phyloP scores from a whole-genome alignment of 768 basidiomycete genomes.

The Aureoboletus auriporus region DNA sequence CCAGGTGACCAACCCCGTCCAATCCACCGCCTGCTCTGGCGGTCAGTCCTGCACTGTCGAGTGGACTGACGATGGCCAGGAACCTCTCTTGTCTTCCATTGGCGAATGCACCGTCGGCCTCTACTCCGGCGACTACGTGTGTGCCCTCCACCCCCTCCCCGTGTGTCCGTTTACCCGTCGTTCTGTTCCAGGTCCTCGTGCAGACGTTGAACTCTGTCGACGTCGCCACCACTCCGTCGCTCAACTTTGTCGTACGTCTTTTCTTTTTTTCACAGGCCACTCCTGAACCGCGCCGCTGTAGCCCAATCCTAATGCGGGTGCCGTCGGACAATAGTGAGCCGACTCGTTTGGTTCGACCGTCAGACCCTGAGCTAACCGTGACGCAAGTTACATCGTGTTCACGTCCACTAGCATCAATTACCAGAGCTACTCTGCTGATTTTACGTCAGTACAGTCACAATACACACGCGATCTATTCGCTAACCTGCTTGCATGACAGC shows the following conservation, averaged over 20 bases:
- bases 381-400: conserved; percentile 58
- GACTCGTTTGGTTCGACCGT: background rate
- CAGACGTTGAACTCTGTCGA: conserved; percentile 56
- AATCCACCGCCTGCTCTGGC: conserved; percentile 44
- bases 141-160: conserved; percentile 13
- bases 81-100: conserved; percentile 46
- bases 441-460: conserved; percentile 40
- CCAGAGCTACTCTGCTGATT: conserved; percentile 48
- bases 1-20: conserved; percentile 47
- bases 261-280: background rate
- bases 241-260: conserved; percentile 54
- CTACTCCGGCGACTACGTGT: conserved; percentile 53
- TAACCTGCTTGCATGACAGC: conserved; percentile 30
- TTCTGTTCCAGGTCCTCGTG: conserved; percentile 42
- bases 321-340: conserved; percentile 54
- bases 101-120: conserved; percentile 54
- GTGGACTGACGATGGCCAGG: conserved; percentile 62
- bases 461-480: background rate
- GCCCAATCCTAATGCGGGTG: conserved; percentile 55
- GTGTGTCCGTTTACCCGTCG: background rate
- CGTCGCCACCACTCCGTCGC: conserved; percentile 42
- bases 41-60: conserved; percentile 50
- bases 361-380: conserved; percentile 1
- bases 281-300: conserved; percentile 18
- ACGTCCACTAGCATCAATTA: conserved; percentile 37